phyloP scores from a whole-genome alignment of 2,329 filamentous ascomycete species.

The Cordyceps fumosorosea region DNA sequence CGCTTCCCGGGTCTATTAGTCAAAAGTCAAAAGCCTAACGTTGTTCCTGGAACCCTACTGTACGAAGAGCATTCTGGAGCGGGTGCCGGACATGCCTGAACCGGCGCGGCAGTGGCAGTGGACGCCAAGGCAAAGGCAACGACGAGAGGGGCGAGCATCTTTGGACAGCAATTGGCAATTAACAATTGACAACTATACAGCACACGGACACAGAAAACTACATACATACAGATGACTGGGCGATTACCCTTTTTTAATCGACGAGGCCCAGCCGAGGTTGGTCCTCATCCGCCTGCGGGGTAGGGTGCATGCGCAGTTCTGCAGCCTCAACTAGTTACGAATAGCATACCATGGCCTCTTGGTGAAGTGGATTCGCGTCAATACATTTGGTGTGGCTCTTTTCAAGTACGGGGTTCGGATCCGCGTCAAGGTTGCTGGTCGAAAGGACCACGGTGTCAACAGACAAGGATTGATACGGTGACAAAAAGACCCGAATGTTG shows the following conservation, averaged over 20 bases:
- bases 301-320: not conserved
- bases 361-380: not conserved
- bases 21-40: not conserved
- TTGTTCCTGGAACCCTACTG: not conserved
- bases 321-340: not conserved
- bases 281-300: conserved; percentile 1
- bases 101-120: not conserved
- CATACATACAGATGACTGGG: not conserved
- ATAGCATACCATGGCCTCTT: not conserved
- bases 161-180: not conserved
- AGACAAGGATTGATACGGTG: no score
- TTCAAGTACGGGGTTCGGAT: not conserved
- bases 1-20: not conserved
- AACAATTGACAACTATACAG: not conserved
- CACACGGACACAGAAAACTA: not conserved
- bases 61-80: conserved; percentile 4
- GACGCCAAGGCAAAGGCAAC: not conserved
- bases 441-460: no score
- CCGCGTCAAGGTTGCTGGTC: not conserved
- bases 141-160: not conserved
- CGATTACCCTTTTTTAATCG: not conserved
- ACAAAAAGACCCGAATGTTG: no score
- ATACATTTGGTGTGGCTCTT: not conserved
- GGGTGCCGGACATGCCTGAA: not conserved
- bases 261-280: not conserved